These are phyloP conservation scores for Nitzschia putrida DNA, from an alignment of 108 stramenopile species.

Conservation along the genomic window DNA sequence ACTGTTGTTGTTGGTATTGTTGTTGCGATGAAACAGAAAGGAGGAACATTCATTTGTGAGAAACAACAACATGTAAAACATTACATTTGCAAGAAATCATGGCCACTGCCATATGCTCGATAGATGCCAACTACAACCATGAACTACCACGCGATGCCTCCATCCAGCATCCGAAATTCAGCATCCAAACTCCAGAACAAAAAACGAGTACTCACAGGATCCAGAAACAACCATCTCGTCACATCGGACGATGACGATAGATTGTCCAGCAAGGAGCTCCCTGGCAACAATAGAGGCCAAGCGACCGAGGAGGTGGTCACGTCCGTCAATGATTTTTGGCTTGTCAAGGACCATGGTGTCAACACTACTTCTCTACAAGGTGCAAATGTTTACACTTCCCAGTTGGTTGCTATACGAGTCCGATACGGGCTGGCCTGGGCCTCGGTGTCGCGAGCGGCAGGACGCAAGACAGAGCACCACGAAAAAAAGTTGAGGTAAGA, in stretches of 20 bases:
- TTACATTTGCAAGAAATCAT: no score
- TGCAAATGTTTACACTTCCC: no score
- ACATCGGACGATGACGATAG: constrained; percentile 95
- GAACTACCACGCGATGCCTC: no score
- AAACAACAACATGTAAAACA: background rate
- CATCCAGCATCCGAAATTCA: no score
- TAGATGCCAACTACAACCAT: no score
- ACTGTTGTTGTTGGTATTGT: no score
- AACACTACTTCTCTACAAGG: background rate
- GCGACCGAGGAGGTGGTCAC: constrained; percentile 99
- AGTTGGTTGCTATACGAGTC: no score
- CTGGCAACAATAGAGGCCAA: constrained; percentile 97
- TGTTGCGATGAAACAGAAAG: no score
- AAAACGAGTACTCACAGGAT: constrained; percentile 61
- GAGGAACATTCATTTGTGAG: constrained; percentile 16
- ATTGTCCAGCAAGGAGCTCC: constrained; percentile 98
- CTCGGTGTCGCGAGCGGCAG: no score
- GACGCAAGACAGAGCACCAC: background rate
- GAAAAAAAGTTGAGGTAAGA: constrained; percentile 8
- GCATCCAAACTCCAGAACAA: no score
- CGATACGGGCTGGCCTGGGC: no score
- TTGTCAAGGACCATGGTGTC: constrained; percentile 55
- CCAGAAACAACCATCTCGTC: constrained; percentile 98
- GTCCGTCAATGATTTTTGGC: constrained; percentile 91
- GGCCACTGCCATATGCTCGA: no score